Evolutionary conservation across 179 eudicot species (phyloP), one percentile per base, ranked within the genome.

Genomic region (Pouteria campechiana): DNA sequence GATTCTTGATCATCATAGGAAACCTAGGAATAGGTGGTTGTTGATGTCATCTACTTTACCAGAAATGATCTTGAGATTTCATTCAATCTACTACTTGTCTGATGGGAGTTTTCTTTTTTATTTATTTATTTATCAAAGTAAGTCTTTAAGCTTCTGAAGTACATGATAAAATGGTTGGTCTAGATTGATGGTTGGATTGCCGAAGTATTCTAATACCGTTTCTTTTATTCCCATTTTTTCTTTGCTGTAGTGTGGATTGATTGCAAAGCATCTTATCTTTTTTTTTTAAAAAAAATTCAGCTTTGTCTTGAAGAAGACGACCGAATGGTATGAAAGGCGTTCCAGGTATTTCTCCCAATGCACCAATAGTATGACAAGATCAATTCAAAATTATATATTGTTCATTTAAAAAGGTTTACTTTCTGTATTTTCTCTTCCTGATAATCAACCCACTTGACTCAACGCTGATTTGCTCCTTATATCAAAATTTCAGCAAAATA

Each of bases 241-340:
- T 48, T 36, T 35, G 31, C 6, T 23, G 5, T 2, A 17, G 24
- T 37, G 38, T 32, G 25, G 32, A 10, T 42, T 24, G 11, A 30
- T 30, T 4, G 13, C 46, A 36, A 39, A 37, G 14, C 39, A 17
- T 10, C 40, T 63, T 63, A 48, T n/a, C n/a, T n/a, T n/a, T n/a
- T n/a, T n/a, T n/a, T n/a, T n/a, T n/a, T n/a, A n/a, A n/a, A n/a
- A n/a, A n/a, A n/a, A n/a, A n/a, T n/a, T n/a, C 89, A 89, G 98
- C 65, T 90, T 90, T 52, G 50, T 86, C 44, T 75, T 86, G 17
- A 79, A 71, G 52, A 81, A 65, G 59, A 70, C 48, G 55, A 52
- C 84, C 32, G 68, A 46, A 25, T 76, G 79, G 50, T 86, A 90
- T 61, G 74, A 76, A 52, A 76, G 98, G 39, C 90, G 98, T 45